Percentiles rank a stretch among this genome's conserved stretches.
phyloP scores from a whole-genome alignment of 2,329 filamentous ascomycete genomes.

The Thermoascus crustaceus region DNA sequence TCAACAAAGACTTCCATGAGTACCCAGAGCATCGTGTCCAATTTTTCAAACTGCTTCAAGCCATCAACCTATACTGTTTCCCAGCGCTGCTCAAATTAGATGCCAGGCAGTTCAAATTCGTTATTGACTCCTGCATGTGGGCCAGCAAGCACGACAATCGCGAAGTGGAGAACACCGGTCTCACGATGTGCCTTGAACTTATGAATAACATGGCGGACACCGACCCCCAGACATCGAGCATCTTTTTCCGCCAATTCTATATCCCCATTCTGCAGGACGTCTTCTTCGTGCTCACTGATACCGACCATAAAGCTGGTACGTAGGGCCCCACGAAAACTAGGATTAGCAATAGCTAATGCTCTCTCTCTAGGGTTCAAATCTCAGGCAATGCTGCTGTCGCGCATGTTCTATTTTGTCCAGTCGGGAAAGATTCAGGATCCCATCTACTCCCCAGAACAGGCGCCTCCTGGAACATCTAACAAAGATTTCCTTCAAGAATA shows the following conservation, averaged over 20 bases:
- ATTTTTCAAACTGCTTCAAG: slow-evolving; percentile 93
- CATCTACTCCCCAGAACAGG: slow-evolving; percentile 79
- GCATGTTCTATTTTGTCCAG: slow-evolving; percentile 94
- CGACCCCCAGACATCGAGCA: slow-evolving; percentile 74
- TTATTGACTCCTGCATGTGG: slow-evolving; percentile 99
- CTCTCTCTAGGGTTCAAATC: slow-evolving; percentile 69
- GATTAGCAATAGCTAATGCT: slow-evolving; percentile 7
- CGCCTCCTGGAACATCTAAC: slow-evolving; percentile 74
- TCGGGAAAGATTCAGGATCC: slow-evolving; percentile 84
- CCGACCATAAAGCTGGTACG: slow-evolving; percentile 84
- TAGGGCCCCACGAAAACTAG: too few relatives aligned
- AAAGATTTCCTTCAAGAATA: slow-evolving; percentile 85
- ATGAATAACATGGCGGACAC: slow-evolving; percentile 96
- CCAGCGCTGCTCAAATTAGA: slow-evolving; percentile 88
- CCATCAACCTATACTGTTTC: slow-evolving; percentile 97
- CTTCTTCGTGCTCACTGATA: slow-evolving; percentile 95
- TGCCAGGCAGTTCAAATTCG: slow-evolving; percentile 95
- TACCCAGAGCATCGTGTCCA: slow-evolving; percentile 98
- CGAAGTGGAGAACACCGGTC: slow-evolving; percentile 88
- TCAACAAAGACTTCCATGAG: slow-evolving; percentile 99
- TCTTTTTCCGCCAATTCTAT: slow-evolving; percentile 98
- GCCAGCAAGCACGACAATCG: slow-evolving; percentile 99
- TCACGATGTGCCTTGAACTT: slow-evolving; percentile 96
- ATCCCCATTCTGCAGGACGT: slow-evolving; percentile 93
- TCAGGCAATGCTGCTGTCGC: slow-evolving; percentile 84